phyloP scores from a whole-genome alignment of 495 filamentous ascomycete species.

The Monascus purpureus region DNA sequence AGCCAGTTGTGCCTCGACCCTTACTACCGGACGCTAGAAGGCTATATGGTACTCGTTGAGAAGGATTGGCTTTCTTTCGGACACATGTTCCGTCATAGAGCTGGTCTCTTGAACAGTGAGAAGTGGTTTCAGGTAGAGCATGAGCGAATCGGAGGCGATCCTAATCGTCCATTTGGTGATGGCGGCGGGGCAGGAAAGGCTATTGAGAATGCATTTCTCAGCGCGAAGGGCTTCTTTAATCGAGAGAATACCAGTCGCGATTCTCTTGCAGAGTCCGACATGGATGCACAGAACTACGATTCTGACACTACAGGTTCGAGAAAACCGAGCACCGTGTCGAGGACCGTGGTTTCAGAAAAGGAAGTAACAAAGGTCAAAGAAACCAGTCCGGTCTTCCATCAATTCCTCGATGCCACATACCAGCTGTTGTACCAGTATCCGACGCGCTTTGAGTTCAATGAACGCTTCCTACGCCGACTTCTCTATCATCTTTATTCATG shows the following conservation, averaged over 20 bases:
- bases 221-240: constrained; percentile 83
- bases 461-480: constrained; percentile 78
- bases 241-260: constrained; percentile 57
- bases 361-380: constrained; percentile 60
- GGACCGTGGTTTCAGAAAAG: constrained; percentile 31
- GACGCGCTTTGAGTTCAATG: constrained; percentile 91
- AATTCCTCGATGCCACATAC: constrained; percentile 92
- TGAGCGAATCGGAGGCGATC: constrained; percentile 36
- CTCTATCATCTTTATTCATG: constrained; percentile 93
- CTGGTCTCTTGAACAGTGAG: constrained; percentile 73
- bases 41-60: constrained; percentile 88
- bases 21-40: constrained; percentile 88
- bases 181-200: constrained; percentile 53
- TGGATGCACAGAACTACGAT: constrained; percentile 45
- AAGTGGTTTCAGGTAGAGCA: constrained; percentile 92
- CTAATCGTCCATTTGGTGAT: constrained; percentile 30
- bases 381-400: constrained; percentile 93
- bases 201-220: constrained; percentile 72
- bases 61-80: constrained; percentile 98
- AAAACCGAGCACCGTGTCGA: constrained; percentile 26
- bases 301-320: constrained; percentile 27
- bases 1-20: constrained; percentile 90
- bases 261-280: constrained; percentile 45
- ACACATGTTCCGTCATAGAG: constrained; percentile 88
- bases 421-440: constrained; percentile 82